Evolutionary conservation across 306 rosid genomes (phyloP), one percentile per base, ranked within the genome.

Genomic region (Medicago ruthenica): DNA sequence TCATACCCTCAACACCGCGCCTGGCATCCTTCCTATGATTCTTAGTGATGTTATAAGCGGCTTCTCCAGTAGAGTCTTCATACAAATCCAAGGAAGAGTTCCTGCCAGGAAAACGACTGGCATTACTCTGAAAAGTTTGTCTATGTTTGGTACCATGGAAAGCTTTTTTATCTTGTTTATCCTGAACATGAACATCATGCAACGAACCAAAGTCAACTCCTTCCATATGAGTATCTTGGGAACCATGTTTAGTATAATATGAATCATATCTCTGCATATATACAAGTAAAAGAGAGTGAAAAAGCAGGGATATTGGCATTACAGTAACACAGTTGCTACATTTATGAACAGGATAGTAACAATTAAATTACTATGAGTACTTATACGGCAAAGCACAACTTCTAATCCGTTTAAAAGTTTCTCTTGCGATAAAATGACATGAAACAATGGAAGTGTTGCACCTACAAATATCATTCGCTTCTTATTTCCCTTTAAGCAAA

Each of bases 51-150:
- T 83, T 87, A 79, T 86, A 84, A 67, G 77, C 85, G 71, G 79
- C 85, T 72, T 85, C 88, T 51, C 87, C 87, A 62, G 70, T 79
- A 71, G 92, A 79, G 67, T 85, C 94, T 67, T 86, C 97, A 58
- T 83, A 85, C 74, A 84, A 76, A 84, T 89, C 92, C 64, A 80
- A 79, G 81, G 93, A 68, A 64, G 96, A 83, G 85, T 84, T 90
- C 83, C 81, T 84, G 31, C 80, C 85, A 75, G 90, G 84, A 45
- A 86, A 77, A 59, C 84, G 73, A 48, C 79, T 53, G 47, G 75
- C 36, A 69, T 79, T 36, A 79, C 77, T 71, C 44, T 79, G 75
- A 69, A 82, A 76, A 18, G 77, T 44, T 31, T 76, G 81, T 76
- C 79, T 84, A 71, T 77, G 86, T 82, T 86, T 90, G 48, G 68